These are phyloP conservation scores for Amanita polypyramis DNA, from an alignment of 768 basidiomycete genomes.

Conservation along the genomic window DNA sequence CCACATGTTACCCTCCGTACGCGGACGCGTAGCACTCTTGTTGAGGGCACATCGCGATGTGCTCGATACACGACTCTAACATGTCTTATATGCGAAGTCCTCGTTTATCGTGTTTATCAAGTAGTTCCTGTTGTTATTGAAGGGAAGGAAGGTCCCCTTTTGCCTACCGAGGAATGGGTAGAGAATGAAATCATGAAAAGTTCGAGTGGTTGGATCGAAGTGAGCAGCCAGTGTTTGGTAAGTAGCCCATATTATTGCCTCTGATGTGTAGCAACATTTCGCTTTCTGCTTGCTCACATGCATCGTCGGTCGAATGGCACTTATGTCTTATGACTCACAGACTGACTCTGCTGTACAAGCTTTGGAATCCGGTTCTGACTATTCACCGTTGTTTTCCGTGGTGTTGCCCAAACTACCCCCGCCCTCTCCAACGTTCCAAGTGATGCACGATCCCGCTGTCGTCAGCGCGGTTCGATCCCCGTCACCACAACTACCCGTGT, in stretches of 20 bases:
- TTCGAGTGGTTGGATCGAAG: conserved; percentile 62
- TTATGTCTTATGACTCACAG: conserved; percentile 21
- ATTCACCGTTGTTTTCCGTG: conserved; percentile 36
- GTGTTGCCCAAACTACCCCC: conserved; percentile 25
- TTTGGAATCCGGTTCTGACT: conserved; percentile 29
- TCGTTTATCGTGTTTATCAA: conserved; percentile 63
- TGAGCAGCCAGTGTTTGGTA: conserved; percentile 57
- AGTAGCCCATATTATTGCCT: conserved; percentile 22
- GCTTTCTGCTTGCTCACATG: background rate
- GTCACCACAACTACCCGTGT: conserved; percentile 18
- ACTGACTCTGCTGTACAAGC: conserved; percentile 25
- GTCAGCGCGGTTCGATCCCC: conserved; percentile 16
- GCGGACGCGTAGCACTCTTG: conserved; percentile 33
- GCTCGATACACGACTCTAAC: conserved; percentile 54
- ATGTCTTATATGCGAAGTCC: conserved; percentile 57
- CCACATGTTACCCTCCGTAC: conserved; percentile 62
- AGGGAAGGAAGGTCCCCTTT: conserved; percentile 48
- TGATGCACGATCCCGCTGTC: conserved; percentile 14
- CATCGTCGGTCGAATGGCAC: background rate
- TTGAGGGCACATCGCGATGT: conserved; percentile 35
- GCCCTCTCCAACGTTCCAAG: conserved; percentile 15
- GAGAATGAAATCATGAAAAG: conserved; percentile 65
- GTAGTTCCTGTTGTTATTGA: conserved; percentile 46
- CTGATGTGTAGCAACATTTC: background rate
- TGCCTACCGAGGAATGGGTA: conserved; percentile 69